Evolutionary conservation across 2,329 filamentous ascomycete species (phyloP).

Genomic region (Scorias spongiosa): DNA sequence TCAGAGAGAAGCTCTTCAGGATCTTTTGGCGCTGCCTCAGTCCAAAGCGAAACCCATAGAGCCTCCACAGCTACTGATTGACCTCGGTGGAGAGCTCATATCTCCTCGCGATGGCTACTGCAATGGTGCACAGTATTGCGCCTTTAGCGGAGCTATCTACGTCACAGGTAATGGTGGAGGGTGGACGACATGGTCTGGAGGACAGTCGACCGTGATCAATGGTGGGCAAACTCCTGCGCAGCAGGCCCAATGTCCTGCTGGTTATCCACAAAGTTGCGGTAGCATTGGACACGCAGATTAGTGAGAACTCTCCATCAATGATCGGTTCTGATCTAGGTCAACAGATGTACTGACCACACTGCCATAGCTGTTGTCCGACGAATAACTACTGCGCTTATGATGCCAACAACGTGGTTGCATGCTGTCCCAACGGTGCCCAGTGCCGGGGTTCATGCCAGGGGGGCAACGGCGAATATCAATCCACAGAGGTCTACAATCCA

Average conservation of each 20-base stretch:
- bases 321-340: no score
- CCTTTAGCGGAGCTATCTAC: slow-evolving; percentile 18
- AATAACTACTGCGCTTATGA: slow-evolving; percentile 17
- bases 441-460: slow-evolving; percentile 11
- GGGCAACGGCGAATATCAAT: slow-evolving; percentile 8
- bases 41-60: not conserved
- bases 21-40: not conserved
- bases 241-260: slow-evolving; percentile 20
- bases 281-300: slow-evolving; percentile 27
- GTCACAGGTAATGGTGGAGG: slow-evolving; percentile 3
- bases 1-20: not conserved
- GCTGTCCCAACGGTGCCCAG: slow-evolving; percentile 18
- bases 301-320: slow-evolving; percentile 15
- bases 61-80: not conserved
- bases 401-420: slow-evolving; percentile 17
- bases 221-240: slow-evolving; percentile 18
- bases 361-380: slow-evolving; percentile 19
- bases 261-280: slow-evolving; percentile 25
- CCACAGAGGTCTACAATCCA: slow-evolving; percentile 5
- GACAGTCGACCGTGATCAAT: not conserved
- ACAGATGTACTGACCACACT: no score
- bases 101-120: not conserved
- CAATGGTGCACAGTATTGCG: slow-evolving; percentile 5
- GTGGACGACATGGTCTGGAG: not conserved
- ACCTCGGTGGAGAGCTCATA: not conserved